Conservation (phyloP, 768 basidiomycete species). For the Rhodotorula sphaerocarpa region DNA sequence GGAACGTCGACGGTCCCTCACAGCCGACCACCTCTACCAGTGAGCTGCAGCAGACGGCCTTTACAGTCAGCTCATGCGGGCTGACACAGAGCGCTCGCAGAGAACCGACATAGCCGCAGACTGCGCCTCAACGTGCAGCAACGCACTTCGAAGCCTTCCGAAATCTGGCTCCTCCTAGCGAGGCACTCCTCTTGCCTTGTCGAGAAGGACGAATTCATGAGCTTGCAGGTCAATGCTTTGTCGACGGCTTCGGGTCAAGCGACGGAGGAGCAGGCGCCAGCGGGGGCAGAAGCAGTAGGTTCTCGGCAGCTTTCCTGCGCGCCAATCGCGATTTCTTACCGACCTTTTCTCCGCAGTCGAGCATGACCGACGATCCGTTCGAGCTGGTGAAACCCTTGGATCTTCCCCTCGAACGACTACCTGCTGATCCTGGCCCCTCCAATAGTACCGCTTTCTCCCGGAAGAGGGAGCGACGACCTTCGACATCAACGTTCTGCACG, state of each 20-base stretch:
- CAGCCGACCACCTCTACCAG: too few relatives aligned
- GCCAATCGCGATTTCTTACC: too few relatives aligned
- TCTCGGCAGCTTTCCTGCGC: too few relatives aligned
- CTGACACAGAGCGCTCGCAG: neutral
- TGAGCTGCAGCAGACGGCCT: too few relatives aligned
- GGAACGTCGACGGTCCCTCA: too few relatives aligned
- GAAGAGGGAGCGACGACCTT: conserved; percentile 41
- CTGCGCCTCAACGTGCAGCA: neutral
- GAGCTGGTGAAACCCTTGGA: conserved; percentile 4
- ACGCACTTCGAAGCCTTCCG: conserved; percentile 29
- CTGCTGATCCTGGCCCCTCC: neutral
- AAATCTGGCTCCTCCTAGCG: conserved; percentile 73
- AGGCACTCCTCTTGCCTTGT: conserved; percentile 61
- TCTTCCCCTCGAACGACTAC: accelerated
- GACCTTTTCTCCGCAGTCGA: conserved; percentile 10
- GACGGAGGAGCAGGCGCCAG: too few relatives aligned
- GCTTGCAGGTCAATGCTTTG: conserved; percentile 44
- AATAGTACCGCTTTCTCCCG: conserved; percentile 39
- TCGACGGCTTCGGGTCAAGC: too few relatives aligned
- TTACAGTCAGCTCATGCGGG: too few relatives aligned
- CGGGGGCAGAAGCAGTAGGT: too few relatives aligned
- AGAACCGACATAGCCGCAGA: conserved; percentile 1
- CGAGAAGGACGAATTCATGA: conserved; percentile 59
- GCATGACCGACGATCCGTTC: conserved; percentile 11
- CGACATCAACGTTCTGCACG: conserved; percentile 60